Evolutionary conservation across 2,329 filamentous ascomycete species (phyloP), one percentile per base, ranked within the genome.

Genomic region (Zalaria obscura): DNA sequence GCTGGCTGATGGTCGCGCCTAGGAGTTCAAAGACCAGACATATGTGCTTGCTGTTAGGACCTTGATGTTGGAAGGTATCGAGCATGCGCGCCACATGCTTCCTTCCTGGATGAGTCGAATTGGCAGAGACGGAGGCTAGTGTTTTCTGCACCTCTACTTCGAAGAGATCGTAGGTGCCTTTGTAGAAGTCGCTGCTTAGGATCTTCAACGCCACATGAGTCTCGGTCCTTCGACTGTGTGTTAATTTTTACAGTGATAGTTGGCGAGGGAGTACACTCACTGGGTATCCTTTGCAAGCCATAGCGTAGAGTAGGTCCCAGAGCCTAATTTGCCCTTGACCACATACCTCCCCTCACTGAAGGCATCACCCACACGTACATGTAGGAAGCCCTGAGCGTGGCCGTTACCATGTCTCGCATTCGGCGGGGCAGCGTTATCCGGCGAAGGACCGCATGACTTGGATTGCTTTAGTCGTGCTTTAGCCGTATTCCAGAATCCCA

Each of bases 241-340:
- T 7, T 7, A 7, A 7, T 7, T n/a, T 7, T 3, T 32, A 7
- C 7, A 7, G 29, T 7, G n/a, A 7, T 7, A 7, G n/a, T 7
- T n/a, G 29, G 29, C 29, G 29, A 32, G 29, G 7, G 29, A 7
- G 18, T 18, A 18, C 18, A 39, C 42, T 25, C 11, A 44, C 42
- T 34, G 25, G 7, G 11, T 32, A 59, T 58, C 45, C 53, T 51
- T 48, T 55, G 59, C 52, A 58, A 63, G 44, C 60, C 60, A 36
- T 51, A 50, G 47, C 51, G 51, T 61, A 57, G 47, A 64, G 54
- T 42, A 64, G 4, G 54, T 53, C 40, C 59, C 61, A 48, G 51
- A 54, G 26, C 58, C 61, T 29, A 64, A 40, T 48, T 64, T 64
- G 41, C 59, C 55, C 2, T 59, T 38, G 28, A 66, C 48, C 38